Conservation (phyloP, 805 yeast species). For the Yamadazyma sp. region DNA sequence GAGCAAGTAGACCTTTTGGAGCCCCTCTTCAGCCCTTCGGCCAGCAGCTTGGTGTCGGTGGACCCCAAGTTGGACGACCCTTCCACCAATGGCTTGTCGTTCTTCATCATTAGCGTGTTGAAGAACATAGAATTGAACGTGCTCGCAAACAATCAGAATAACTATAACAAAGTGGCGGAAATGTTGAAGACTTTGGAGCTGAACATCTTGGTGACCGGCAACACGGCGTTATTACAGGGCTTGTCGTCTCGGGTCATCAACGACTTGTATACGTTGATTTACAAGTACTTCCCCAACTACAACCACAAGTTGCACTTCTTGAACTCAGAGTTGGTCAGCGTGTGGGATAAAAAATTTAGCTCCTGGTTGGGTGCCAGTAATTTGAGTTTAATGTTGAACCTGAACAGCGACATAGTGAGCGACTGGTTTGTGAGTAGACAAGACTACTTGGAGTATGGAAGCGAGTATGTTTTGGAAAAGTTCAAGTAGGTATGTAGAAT, state of each 20-base stretch:
- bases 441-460: conserved; percentile 67
- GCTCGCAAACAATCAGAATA: conserved; percentile 33
- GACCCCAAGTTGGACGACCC: conserved; percentile 43
- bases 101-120: conserved; percentile 34
- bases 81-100: conserved; percentile 48
- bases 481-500: conserved; percentile 25
- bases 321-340: conserved; percentile 27
- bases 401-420: conserved; percentile 35
- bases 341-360: conserved; percentile 56
- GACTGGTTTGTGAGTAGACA: conserved; percentile 59
- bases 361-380: conserved; percentile 76
- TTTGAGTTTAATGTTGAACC: conserved; percentile 61
- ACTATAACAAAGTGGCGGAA: conserved; percentile 35
- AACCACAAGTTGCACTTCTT: conserved; percentile 21
- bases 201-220: conserved; percentile 60
- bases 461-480: conserved; percentile 36
- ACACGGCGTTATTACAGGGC: conserved; percentile 55
- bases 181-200: conserved; percentile 36
- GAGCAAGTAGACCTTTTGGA: conserved; percentile 43
- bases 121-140: conserved; percentile 36
- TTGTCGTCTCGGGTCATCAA: conserved; percentile 53
- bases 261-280: conserved; percentile 50
- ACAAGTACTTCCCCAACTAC: conserved; percentile 48
- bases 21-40: conserved; percentile 67
- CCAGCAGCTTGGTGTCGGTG: conserved; percentile 42